phyloP scores from a whole-genome alignment of 2,329 filamentous ascomycete species.

The Rutstroemia sp. region DNA sequence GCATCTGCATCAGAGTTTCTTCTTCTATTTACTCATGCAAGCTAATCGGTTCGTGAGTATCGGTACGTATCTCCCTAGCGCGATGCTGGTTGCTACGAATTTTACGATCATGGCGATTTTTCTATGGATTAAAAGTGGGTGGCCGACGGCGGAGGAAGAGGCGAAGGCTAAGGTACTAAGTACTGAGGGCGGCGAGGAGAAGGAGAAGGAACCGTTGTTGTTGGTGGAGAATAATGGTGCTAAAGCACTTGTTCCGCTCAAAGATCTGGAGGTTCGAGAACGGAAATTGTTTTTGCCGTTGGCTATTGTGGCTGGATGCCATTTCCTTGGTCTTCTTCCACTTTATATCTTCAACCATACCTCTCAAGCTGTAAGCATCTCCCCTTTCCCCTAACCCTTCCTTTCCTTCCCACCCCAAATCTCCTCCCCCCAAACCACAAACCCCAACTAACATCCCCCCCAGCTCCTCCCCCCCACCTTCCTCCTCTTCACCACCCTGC shows the following conservation, averaged over 20 bases:
- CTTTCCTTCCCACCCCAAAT: too few relatives aligned
- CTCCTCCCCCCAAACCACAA: background rate
- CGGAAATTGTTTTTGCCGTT: conserved; percentile 66
- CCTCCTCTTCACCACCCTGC: conserved; percentile 46
- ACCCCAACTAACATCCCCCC: background rate
- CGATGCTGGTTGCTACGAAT: conserved; percentile 92
- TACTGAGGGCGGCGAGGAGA: conserved; percentile 20
- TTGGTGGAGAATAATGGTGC: conserved; percentile 15
- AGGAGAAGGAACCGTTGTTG: conserved; percentile 27
- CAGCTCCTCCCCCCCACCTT: conserved; percentile 57
- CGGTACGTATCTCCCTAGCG: conserved; percentile 90
- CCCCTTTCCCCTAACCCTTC: background rate
- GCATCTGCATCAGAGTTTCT: conserved; percentile 97
- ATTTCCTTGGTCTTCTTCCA: conserved; percentile 72
- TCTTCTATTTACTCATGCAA: conserved; percentile 95
- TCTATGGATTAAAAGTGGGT: conserved; percentile 86
- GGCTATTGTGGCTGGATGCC: conserved; percentile 61
- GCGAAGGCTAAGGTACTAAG: conserved; percentile 3
- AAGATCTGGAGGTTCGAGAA: conserved; percentile 22
- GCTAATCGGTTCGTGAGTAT: conserved; percentile 93
- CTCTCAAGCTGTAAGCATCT: conserved; percentile 46
- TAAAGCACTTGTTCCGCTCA: conserved; percentile 21
- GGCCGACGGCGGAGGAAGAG: conserved; percentile 9
- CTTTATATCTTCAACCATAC: conserved; percentile 81
- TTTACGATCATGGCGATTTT: conserved; percentile 94